A percentile compares a stretch with the other conserved stretches of the same genome.
Evolutionary conservation across 257 asterid species (phyloP).

Genomic region (Fraxinus cuspidata): DNA sequence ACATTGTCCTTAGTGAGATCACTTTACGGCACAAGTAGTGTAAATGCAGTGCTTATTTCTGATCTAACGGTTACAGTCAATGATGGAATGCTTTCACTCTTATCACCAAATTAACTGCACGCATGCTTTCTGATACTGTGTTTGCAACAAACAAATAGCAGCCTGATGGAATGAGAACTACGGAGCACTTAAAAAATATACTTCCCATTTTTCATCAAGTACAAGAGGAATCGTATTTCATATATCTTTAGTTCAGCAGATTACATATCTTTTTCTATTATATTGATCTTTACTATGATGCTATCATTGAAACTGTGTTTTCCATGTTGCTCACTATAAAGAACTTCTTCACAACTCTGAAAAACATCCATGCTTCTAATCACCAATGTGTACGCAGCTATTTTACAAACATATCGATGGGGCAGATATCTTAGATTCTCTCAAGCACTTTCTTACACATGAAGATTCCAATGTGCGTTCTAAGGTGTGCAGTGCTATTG

Average conservation of each 20-base stretch:
- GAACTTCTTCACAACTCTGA: constrained; percentile 3
- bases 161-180: neutral
- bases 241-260: neutral
- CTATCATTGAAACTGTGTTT: neutral
- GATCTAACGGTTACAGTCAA: constrained; percentile 2
- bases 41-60: constrained; percentile 9
- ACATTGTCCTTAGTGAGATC: neutral
- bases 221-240: neutral
- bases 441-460: constrained; percentile 73
- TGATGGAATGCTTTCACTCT: constrained; percentile 6
- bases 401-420: constrained; percentile 71
- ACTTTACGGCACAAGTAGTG: neutral
- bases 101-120: neutral
- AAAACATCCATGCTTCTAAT: constrained; percentile 22
- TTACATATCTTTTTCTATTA: neutral
- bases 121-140: neutral
- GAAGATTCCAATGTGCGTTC: constrained; percentile 92
- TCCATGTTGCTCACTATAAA: neutral
- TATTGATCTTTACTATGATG: neutral
- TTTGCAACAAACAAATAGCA: neutral
- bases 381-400: constrained; percentile 46
- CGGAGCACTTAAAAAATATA: neutral
- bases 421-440: constrained; percentile 74
- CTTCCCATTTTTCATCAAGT: neutral
- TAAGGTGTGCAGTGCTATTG: constrained; percentile 90